These are phyloP conservation scores for Pelargonium citronellum DNA, from an alignment of 441 rosid species.

Conservation along the genomic window DNA sequence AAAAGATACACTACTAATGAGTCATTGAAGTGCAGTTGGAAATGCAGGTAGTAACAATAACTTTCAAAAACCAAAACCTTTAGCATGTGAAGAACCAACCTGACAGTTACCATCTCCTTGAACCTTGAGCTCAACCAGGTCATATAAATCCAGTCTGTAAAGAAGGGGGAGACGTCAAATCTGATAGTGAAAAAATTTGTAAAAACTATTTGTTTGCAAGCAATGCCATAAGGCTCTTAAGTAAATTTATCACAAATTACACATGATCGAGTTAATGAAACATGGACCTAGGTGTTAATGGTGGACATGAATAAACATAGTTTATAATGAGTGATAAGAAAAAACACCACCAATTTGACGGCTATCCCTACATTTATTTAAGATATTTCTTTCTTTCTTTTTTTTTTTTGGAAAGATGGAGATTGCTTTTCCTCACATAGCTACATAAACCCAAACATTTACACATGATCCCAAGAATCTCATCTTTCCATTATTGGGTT, in stretches of 20 bases:
- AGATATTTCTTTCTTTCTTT: too few species aligned
- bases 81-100: constrained; percentile 27
- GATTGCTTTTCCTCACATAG: too few species aligned
- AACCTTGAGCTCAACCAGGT: constrained; percentile 43
- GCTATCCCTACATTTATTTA: background rate
- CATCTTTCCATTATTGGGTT: too few species aligned
- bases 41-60: background rate
- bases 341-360: background rate
- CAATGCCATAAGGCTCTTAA: background rate
- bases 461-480: too few species aligned
- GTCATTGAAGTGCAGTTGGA: constrained; percentile 11
- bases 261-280: background rate
- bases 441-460: too few species aligned
- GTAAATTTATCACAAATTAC: background rate
- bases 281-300: background rate
- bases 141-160: constrained; percentile 36
- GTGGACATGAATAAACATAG: background rate
- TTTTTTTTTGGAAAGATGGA: too few species aligned
- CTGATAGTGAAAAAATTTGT: background rate
- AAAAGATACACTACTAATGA: constrained; percentile 12
- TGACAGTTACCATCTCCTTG: constrained; percentile 55
- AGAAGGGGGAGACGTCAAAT: constrained; percentile 4
- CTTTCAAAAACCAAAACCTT: background rate
- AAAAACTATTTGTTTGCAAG: background rate
- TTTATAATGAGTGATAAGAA: background rate